Evolutionary conservation across 495 filamentous ascomycete species (phyloP), one percentile per base, ranked within the genome.

Genomic region (Podospora sp.): DNA sequence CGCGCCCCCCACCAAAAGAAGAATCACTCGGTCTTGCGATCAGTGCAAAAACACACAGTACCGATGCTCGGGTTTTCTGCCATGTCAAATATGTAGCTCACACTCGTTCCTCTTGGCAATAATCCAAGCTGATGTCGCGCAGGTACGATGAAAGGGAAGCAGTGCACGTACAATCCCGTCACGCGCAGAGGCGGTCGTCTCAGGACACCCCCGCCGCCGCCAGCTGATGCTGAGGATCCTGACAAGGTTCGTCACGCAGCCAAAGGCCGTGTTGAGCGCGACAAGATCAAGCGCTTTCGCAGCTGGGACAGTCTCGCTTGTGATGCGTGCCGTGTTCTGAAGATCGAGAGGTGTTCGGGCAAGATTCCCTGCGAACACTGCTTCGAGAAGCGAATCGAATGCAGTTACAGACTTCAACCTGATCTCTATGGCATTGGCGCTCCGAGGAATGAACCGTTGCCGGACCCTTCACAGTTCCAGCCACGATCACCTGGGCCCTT

Each of bases 1-100:
- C 1, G 52, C 20, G 7, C 16, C 24, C 3, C 3, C 9, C 8
- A 1, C 56, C 6, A 33, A 11, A 12, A 59, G 26, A 33, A 22
- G 65, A 36, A 71, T 75, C 20, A 35, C 59, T 0, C 73, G 73
- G 21, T 63, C 62, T 6, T 73, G 73, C 35, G 71, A 75, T 35
- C 65, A 66, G 2, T 75, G 73, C 46, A 63, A 51, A 21, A 24
- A 20, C 18, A 63, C 49, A n/a, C 40, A 27, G 18, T 24, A 14
- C 22, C 67, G 61, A 12, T 72, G 72, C 59, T 55, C 64, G 12
- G 72, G 70, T 51, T 71, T 68, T 64, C 65, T 64, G 35, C 72
- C 72, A 16, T 74, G 72, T 27, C 27, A 55, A n/a, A 68, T 40
- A 25, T 72, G 72, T 72, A 72, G 26, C 24, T 26, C 24, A 3